phyloP scores from a whole-genome alignment of 495 filamentous ascomycete species.

The Daldinia grandis region DNA sequence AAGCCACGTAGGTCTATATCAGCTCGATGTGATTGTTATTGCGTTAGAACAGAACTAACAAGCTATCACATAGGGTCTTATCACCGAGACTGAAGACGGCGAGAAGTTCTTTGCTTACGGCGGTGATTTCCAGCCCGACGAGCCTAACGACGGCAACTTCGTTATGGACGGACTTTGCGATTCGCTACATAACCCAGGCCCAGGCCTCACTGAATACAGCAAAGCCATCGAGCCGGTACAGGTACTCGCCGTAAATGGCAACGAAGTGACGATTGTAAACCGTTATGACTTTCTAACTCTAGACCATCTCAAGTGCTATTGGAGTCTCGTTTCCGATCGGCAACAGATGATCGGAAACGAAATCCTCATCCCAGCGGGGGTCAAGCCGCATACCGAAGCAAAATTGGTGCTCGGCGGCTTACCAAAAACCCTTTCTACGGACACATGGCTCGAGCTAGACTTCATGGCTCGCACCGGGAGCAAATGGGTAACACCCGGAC shows the following conservation, averaged over 20 bases:
- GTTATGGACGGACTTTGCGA: slow-evolving; percentile 72
- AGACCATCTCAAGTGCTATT: slow-evolving; percentile 58
- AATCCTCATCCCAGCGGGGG: slow-evolving; percentile 48
- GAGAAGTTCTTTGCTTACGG: slow-evolving; percentile 71
- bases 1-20: slow-evolving; percentile 61
- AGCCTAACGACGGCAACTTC: slow-evolving; percentile 75
- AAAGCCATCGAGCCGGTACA: slow-evolving; percentile 72
- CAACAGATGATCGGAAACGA: slow-evolving; percentile 39
- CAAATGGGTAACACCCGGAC: slow-evolving; percentile 57
- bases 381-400: slow-evolving; percentile 49
- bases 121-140: slow-evolving; percentile 72
- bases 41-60: slow-evolving; percentile 8
- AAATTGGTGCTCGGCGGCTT: slow-evolving; percentile 44
- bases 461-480: slow-evolving; percentile 50
- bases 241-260: slow-evolving; percentile 45
- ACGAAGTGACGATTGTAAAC: slow-evolving; percentile 58
- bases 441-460: slow-evolving; percentile 56
- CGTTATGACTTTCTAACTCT: slow-evolving; percentile 63
- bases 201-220: slow-evolving; percentile 69
- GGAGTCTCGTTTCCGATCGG: slow-evolving; percentile 54
- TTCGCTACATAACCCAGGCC: slow-evolving; percentile 67
- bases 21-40: not conserved
- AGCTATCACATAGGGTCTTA: slow-evolving; percentile 55
- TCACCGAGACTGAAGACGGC: slow-evolving; percentile 62
- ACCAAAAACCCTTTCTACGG: slow-evolving; percentile 26